Conservation (phyloP, 2,329 filamentous ascomycete genomes). For the Fusarium liriodendri region DNA sequence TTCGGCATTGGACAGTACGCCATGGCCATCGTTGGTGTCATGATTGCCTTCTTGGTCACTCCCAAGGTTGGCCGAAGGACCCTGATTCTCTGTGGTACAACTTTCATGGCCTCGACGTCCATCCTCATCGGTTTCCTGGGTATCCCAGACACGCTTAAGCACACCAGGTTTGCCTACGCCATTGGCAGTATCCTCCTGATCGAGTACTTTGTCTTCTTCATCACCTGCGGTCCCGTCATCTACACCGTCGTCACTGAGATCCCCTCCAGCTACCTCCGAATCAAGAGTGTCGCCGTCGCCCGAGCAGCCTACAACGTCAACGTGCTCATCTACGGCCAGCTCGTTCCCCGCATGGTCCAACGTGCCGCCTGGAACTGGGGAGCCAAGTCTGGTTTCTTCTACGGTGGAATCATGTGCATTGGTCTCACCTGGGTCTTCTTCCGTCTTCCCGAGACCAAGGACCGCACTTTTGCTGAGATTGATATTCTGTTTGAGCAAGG, state of each 20-base stretch:
- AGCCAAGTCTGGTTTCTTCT: conserved; percentile 61
- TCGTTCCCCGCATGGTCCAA: conserved; percentile 60
- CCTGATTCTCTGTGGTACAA: conserved; percentile 55
- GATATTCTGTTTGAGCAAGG: conserved; percentile 64
- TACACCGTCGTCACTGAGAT: conserved; percentile 80
- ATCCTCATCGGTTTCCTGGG: conserved; percentile 65
- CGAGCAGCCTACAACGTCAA: conserved; percentile 60
- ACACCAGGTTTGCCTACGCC: conserved; percentile 53
- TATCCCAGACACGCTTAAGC: conserved; percentile 55
- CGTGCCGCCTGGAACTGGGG: conserved; percentile 58
- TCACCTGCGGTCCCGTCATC: conserved; percentile 67
- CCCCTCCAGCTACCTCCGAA: conserved; percentile 57
- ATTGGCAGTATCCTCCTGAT: conserved; percentile 58
- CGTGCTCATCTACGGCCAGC: conserved; percentile 58
- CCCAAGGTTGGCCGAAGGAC: conserved; percentile 21
- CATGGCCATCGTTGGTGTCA: conserved; percentile 25
- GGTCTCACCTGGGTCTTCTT: conserved; percentile 63
- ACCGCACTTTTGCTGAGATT: conserved; percentile 65
- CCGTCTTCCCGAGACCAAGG: conserved; percentile 66
- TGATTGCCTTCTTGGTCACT: conserved; percentile 20
- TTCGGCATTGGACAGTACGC: conserved; percentile 28
- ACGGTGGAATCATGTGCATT: conserved; percentile 54
- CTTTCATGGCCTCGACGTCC: conserved; percentile 47
- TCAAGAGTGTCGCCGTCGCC: conserved; percentile 58
- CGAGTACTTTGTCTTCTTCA: conserved; percentile 56